phyloP scores from a whole-genome alignment of 2,329 filamentous ascomycete genomes.

The Graphium sp. region DNA sequence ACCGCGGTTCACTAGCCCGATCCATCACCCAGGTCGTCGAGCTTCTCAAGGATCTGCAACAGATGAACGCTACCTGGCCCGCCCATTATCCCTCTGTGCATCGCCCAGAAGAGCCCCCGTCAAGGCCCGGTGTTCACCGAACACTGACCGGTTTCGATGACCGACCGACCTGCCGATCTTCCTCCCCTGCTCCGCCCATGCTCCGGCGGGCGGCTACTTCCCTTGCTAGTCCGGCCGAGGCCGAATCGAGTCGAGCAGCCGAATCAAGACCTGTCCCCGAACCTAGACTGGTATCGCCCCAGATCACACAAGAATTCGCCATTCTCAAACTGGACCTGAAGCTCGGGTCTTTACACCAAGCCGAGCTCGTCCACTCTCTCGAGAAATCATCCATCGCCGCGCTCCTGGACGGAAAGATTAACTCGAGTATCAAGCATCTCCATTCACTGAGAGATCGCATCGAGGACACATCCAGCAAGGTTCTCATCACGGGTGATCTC shows the following conservation, averaged over 20 bases:
- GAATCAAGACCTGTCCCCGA: constrained; percentile 46
- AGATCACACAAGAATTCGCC: constrained; percentile 91
- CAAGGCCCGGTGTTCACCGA: constrained; percentile 46
- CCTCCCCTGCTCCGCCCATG: constrained; percentile 4
- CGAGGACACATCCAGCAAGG: constrained; percentile 94
- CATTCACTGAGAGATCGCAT: constrained; percentile 79
- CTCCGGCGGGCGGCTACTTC: constrained; percentile 15
- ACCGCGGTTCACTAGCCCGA: constrained; percentile 70
- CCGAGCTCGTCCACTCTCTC: constrained; percentile 83
- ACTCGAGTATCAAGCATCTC: constrained; percentile 82
- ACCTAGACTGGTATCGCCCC: constrained; percentile 73
- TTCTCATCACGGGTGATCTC: constrained; percentile 84
- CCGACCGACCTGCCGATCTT: constrained; percentile 43
- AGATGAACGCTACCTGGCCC: constrained; percentile 85
- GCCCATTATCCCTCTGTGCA: constrained; percentile 86
- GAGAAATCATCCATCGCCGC: constrained; percentile 86
- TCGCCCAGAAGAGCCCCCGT: constrained; percentile 31
- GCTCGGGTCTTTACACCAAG: constrained; percentile 69
- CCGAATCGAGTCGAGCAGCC: constrained; percentile 60
- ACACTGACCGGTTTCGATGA: constrained; percentile 43
- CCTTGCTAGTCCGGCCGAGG: constrained; percentile 19
- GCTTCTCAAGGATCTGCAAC: constrained; percentile 64
- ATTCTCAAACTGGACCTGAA: constrained; percentile 90
- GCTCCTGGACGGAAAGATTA: constrained; percentile 83
- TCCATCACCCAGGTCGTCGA: constrained; percentile 80